These are phyloP conservation scores for Eudorina sp. DNA, from an alignment of 139 green algal genomes.

Conservation along the genomic window DNA sequence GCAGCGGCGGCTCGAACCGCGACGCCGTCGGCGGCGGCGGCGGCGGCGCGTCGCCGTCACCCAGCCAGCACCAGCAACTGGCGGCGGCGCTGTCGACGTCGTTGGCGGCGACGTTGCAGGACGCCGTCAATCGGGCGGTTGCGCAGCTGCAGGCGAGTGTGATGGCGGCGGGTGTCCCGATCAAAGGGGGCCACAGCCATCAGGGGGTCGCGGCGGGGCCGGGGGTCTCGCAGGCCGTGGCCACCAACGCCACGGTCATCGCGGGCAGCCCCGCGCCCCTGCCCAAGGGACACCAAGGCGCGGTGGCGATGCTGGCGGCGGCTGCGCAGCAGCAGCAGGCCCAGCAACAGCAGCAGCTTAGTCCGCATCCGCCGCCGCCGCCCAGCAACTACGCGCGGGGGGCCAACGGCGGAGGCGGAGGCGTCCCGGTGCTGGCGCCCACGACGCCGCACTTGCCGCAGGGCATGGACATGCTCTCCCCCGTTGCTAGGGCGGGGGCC, in stretches of 20 bases:
- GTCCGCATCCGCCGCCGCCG: not conserved
- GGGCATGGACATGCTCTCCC: constrained; percentile 4
- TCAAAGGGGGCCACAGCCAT: not conserved
- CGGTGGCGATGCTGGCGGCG: not conserved
- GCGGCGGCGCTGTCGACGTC: constrained; percentile 2
- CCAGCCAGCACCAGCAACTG: constrained; percentile 27
- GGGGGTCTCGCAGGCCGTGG: not conserved
- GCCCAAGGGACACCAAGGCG: constrained; percentile 5
- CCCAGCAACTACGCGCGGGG: not conserved
- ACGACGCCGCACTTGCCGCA: not conserved
- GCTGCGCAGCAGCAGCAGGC: not conserved
- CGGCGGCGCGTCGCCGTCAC: not conserved
- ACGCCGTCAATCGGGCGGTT: not conserved
- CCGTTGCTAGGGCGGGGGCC: not conserved
- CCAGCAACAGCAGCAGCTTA: not conserved
- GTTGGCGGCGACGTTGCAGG: constrained; percentile 4
- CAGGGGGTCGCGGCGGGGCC: not conserved
- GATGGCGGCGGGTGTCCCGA: not conserved
- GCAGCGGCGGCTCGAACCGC: not conserved
- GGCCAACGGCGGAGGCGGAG: not conserved
- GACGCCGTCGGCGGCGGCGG: not conserved
- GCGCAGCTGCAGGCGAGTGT: constrained; percentile 22
- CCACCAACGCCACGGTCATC: no score
- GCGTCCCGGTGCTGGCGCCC: not conserved
- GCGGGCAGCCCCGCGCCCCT: no score